Evolutionary conservation across 768 basidiomycete species (phyloP), one percentile per base, ranked within the genome.

Genomic region (Lactarius vividus): DNA sequence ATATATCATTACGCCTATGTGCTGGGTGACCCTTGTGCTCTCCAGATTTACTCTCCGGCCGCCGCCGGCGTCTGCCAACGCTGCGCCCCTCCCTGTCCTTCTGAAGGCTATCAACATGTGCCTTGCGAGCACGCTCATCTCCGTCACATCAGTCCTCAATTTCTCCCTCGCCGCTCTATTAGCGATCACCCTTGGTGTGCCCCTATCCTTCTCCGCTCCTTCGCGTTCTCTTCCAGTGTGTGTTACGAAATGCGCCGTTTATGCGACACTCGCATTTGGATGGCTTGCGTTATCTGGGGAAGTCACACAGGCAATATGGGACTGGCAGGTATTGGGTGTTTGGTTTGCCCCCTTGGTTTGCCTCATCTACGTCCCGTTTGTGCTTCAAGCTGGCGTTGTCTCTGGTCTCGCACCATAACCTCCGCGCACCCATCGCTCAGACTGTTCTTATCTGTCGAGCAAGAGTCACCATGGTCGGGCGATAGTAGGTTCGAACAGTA

Each of bases 341-440:
- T 96, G 92, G 93, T 89, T 92, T 72, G 84, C 88, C 26, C 92
- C 92, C 2, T 88, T 94, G 68, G 78, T 90, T 42, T 93, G 90
- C 73, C 77, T 89, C n/a, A 83, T 94, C 20, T 94, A 92, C 70
- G 78, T 81, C 11, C 92, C 93, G 9, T 78, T 94, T 29, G 80
- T 89, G 57, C 74, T 92, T 68, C 92, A 94, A 75, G 87, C 86
- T 18, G 85, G 81, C 44, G 77, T 90, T 57, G 83, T 86, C 49
- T 70, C 72, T 85, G 26, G 72, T 82, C 60, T 77, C 7, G 56
- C 56, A 23, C 28, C 49, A 28, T 71, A 62, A 61, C 37, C 31
- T 46, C 29, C 11, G 46, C 4, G 11, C 2, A 16, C n/a, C 29
- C 23, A 52, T 33, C 42, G 13, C n/a, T 58, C 46, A 8, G 26